Conservation (phyloP, 2,329 filamentous ascomycete species). For the Stagonosporopsis tanaceti region DNA sequence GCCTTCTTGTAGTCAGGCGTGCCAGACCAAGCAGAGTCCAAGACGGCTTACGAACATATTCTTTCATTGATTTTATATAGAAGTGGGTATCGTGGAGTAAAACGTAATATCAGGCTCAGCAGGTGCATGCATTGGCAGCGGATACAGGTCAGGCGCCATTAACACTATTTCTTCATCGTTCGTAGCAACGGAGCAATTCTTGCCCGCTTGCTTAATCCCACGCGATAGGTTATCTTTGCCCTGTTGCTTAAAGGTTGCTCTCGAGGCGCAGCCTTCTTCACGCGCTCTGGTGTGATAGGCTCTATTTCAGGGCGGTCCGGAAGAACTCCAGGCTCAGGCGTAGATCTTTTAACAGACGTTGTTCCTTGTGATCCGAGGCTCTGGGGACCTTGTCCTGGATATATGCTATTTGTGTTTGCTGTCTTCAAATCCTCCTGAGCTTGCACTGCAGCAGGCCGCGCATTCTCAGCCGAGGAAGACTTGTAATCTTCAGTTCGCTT, state of each 20-base stretch:
- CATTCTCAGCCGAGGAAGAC: neutral
- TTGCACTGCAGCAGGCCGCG: neutral
- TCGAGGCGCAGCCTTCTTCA: conserved; percentile 9
- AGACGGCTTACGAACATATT: neutral
- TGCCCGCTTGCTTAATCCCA: conserved; percentile 59
- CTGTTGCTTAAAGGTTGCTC: conserved; percentile 39
- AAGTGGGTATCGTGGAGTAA: conserved; percentile 12
- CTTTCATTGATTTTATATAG: conserved; percentile 2
- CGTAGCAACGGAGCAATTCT: conserved; percentile 59
- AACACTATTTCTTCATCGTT: conserved; percentile 53
- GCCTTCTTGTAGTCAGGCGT: neutral
- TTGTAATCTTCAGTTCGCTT: neutral
- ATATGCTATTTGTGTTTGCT: neutral
- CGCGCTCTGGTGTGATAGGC: conserved; percentile 21
- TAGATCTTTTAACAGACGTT: neutral
- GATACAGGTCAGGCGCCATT: neutral
- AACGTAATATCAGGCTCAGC: neutral
- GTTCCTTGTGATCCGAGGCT: too few relatives aligned
- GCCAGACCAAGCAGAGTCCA: neutral
- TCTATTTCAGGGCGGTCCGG: conserved; percentile 26
- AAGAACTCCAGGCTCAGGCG: conserved; percentile 3
- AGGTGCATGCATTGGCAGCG: neutral
- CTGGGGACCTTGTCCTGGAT: neutral
- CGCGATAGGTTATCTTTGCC: conserved; percentile 55
- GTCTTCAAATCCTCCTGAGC: neutral